phyloP scores from a whole-genome alignment of 176 grass and related monocot genomes.

The Chloris gayana region DNA sequence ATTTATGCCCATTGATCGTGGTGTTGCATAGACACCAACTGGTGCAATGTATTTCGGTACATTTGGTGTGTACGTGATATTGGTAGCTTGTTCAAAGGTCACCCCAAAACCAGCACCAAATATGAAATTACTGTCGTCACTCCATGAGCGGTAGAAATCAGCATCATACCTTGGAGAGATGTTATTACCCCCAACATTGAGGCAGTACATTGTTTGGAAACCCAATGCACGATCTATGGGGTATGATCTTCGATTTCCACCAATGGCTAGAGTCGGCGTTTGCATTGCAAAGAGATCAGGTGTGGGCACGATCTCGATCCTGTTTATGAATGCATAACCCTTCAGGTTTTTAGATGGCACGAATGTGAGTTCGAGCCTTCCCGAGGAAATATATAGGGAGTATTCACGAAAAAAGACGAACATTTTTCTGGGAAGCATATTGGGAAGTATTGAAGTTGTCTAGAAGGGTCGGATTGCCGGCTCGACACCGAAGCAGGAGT shows the following conservation, averaged over 20 bases:
- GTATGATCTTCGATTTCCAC: not conserved
- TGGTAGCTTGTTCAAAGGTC: constrained; percentile 32
- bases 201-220: constrained; percentile 66
- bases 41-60: constrained; percentile 57
- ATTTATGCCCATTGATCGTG: constrained; percentile 65
- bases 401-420: constrained; percentile 44
- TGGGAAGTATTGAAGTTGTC: constrained; percentile 56
- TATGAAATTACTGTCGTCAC: constrained; percentile 32
- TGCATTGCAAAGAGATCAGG: constrained; percentile 47
- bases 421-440: not conserved
- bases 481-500: constrained; percentile 54
- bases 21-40: constrained; percentile 47
- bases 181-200: constrained; percentile 55
- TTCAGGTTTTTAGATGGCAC: constrained; percentile 39
- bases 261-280: not conserved
- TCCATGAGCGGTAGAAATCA: constrained; percentile 60
- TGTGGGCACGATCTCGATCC: constrained; percentile 60
- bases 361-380: constrained; percentile 53
- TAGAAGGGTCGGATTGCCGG: constrained; percentile 35
- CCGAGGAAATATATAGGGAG: constrained; percentile 42
- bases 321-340: constrained; percentile 66
- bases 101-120: constrained; percentile 39
- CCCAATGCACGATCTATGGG: not conserved
- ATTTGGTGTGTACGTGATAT: constrained; percentile 19
- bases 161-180: constrained; percentile 40